Evolutionary conservation across 768 basidiomycete species (phyloP).

Genomic region (Pholiota microspora): DNA sequence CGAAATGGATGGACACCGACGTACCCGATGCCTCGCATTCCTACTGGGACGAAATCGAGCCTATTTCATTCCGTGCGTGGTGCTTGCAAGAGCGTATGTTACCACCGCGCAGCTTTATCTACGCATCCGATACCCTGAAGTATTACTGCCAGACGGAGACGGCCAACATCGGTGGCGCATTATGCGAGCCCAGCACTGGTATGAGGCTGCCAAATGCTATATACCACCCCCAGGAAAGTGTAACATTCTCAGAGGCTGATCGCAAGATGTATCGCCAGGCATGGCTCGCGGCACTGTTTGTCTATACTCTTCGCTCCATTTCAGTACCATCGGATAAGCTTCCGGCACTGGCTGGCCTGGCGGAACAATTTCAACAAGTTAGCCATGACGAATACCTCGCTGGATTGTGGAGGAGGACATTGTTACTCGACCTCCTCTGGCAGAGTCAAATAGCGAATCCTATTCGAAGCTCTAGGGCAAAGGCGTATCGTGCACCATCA

Average conservation of each 20-base stretch:
- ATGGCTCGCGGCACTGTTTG: conserved; percentile 2
- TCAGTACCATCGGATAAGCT: conserved; percentile 5
- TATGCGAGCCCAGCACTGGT: conserved; percentile 8
- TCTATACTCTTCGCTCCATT: neutral
- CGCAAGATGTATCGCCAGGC: conserved; percentile 6
- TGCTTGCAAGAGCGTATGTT: conserved; percentile 10
- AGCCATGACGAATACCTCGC: neutral
- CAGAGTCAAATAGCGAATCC: neutral
- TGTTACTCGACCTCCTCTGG: conserved; percentile 8
- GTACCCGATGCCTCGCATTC: conserved; percentile 2
- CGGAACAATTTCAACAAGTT: conserved; percentile 1
- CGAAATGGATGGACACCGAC: conserved; percentile 1
- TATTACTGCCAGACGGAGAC: conserved; percentile 11
- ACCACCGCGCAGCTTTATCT: conserved; percentile 5
- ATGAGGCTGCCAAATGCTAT: conserved; percentile 3
- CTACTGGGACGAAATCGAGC: conserved; percentile 12
- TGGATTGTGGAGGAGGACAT: conserved; percentile 2
- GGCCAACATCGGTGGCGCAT: conserved; percentile 8
- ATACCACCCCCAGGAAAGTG: neutral
- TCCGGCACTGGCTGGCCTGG: conserved; percentile 1
- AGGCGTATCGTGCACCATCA: conserved; percentile 5
- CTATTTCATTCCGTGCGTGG: conserved; percentile 7
- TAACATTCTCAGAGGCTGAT: neutral
- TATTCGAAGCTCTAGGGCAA: neutral
- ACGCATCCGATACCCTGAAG: conserved; percentile 8